Evolutionary conservation across 805 yeast species (phyloP), one percentile per base, ranked within the genome.

Genomic region (Phaffomyces opuntiae): DNA sequence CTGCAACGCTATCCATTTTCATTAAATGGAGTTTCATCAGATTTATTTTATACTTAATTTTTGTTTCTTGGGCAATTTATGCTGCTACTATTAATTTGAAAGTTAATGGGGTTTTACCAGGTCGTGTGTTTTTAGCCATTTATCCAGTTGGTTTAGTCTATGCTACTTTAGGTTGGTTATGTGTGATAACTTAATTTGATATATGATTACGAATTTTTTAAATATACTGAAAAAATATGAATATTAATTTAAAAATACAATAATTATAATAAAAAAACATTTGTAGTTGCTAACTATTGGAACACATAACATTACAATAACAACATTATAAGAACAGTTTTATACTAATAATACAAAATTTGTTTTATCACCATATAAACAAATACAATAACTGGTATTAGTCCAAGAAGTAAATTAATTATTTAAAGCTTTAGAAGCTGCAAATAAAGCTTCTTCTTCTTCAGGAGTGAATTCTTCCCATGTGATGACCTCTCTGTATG

Each of bases 91-190:
- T 79, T 58, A 79, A 83, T 40, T 69, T 82, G 47, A 76, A 77
- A 54, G 68, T 64, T 38, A 75, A 82, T 25, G 88, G 88, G 2
- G 87, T 82, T 2, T 64, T 76, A 16, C 80, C 82, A 4, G 78
- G 81, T 5, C 65, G 87, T 48, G 74, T 79, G 9, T 65, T 79
- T 29, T 62, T 82, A 48, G 87, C 88, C 0, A 68, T 78, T 9
- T 82, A 78, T 53, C 89, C 89, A 0, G 78, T 83, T 26, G 81
- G 74, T 4, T 66, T 83, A 50, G 73, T 81, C 59, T 83, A 79
- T 58, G 70, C 78, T 6, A 74, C 78, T 5, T 61, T 82, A 40
- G 80, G 83, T 25, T 82, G 87, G 87, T 62, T 82, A 29, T 78
- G 80, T 49, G 79, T 82, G 14, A 76, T 83, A 33, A 75, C 83